Base-by-base conservation (phyloP, 257 asterid species). In the Rhazya stricta region DNA sequence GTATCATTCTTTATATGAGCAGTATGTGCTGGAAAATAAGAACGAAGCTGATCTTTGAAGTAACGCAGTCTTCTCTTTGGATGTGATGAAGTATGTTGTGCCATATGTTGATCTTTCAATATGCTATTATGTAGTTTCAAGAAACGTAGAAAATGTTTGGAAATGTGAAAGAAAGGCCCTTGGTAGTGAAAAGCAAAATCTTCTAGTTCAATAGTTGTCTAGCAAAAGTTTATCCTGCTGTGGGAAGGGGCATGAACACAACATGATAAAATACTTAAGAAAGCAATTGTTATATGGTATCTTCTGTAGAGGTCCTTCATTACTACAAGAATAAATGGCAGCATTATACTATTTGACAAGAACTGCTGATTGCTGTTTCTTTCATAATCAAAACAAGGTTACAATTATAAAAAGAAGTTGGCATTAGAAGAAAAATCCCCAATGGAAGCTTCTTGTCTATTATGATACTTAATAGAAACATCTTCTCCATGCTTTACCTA, bases 1-100 rank as follows among this genome's bases (percentile, higher is more conserved):
- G 81, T 95, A 86, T 75, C 94, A 65, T 41, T 75, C 92, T 77
- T 48, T 90, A 56, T 95, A 95, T 36, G 97, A 95, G 71, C 90
- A 82, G 53, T 83, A 81, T 81, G 73, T 92, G 76, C 42, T 81
- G 74, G 57, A 74, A 73, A 82, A 78, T 77, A 75, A 77, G 63
- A 83, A 77, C 60, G 82, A 85, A 37, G 81, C 81, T 77, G 83
- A 75, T 36, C 62, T 80, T 76, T 81, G 74, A 83, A 77, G 89
- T 79, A 74, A 79, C 84, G 53, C 85, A 53, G 73, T 51, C 67
- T 37, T 27, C 80, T 51, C 45, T 42, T 45, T 45, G 3, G 43
- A 16, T 71, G 41, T 34, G 68, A 32, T 62, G 43, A 15, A 6
- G 69, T 32, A 66, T 66, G 48, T 66, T 66, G 11, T 23, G 62